These are phyloP conservation scores for Thermothelomyces thermophilus DNA, from an alignment of 2,329 filamentous ascomycete genomes.

Conservation along the genomic window DNA sequence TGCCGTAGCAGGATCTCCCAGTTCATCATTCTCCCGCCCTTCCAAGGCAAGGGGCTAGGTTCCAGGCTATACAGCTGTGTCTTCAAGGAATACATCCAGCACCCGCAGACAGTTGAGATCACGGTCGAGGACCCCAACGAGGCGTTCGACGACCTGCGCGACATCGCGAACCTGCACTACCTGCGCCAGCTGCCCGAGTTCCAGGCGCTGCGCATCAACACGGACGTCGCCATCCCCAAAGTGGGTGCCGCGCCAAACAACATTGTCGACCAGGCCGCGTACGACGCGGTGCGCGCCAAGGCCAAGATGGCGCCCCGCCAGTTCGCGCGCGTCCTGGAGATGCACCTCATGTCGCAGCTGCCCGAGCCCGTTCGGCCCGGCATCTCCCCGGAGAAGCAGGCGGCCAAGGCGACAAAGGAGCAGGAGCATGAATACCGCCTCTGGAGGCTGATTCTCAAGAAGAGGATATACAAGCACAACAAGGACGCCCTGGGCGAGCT, in stretches of 20 bases:
- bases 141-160: constrained; percentile 72
- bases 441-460: constrained; percentile 71
- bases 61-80: constrained; percentile 74
- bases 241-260: constrained; percentile 41
- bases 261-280: constrained; percentile 51
- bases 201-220: constrained; percentile 48
- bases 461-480: constrained; percentile 70
- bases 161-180: constrained; percentile 63
- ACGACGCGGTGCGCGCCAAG: constrained; percentile 51
- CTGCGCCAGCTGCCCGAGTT: constrained; percentile 56
- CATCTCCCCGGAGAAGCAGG: constrained; percentile 35
- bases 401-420: constrained; percentile 47
- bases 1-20: constrained; percentile 84
- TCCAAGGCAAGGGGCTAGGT: constrained; percentile 75
- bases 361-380: constrained; percentile 50
- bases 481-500: constrained; percentile 63
- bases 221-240: constrained; percentile 41
- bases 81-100: constrained; percentile 60
- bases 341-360: constrained; percentile 61
- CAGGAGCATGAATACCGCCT: constrained; percentile 59
- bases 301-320: constrained; percentile 72
- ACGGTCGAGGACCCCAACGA: constrained; percentile 94
- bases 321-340: constrained; percentile 67
- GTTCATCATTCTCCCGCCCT: constrained; percentile 84
- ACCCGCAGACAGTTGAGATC: constrained; percentile 68